These are phyloP conservation scores for Pyrenula massariospora DNA, from an alignment of 495 filamentous ascomycete genomes.

Conservation along the genomic window DNA sequence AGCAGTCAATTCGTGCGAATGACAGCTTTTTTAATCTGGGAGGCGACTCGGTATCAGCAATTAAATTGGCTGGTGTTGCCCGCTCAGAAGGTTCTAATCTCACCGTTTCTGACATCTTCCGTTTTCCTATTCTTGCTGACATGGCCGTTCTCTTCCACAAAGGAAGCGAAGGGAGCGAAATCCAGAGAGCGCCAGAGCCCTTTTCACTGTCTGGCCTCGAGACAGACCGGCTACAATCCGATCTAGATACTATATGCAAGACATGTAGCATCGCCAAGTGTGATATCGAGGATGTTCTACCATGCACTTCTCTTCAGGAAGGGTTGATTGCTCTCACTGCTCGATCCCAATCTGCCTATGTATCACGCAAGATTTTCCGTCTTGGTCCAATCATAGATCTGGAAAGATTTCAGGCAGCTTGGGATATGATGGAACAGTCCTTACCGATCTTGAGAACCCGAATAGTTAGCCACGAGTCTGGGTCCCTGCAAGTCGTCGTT, in stretches of 20 bases:
- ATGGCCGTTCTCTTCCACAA: no score
- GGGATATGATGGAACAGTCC: conserved; percentile 35
- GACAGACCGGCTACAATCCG: conserved; percentile 34
- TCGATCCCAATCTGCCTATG: conserved; percentile 38
- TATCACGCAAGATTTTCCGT: conserved; percentile 34
- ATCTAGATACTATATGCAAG: conserved; percentile 28
- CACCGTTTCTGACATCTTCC: conserved; percentile 38
- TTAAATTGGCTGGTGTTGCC: conserved; percentile 39
- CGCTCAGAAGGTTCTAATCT: conserved; percentile 29
- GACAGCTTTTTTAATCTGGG: conserved; percentile 43
- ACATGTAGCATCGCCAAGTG: conserved; percentile 28
- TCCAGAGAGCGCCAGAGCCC: background rate
- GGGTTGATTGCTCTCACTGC: conserved; percentile 54
- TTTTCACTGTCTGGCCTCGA: conserved; percentile 9
- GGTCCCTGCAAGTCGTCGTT: conserved; percentile 43
- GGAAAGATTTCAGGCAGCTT: conserved; percentile 38
- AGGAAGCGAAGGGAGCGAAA: conserved; percentile 18
- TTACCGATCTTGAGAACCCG: conserved; percentile 44
- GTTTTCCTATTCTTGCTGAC: conserved; percentile 29
- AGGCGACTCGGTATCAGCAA: conserved; percentile 45
- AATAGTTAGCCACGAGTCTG: conserved; percentile 32
- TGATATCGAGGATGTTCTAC: conserved; percentile 43
- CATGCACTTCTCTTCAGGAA: conserved; percentile 61
- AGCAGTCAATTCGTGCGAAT: conserved; percentile 25
- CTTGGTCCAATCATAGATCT: conserved; percentile 31